Conservation (phyloP, 192 early-diverging fungal genomes). For the Coemansia sp. region DNA sequence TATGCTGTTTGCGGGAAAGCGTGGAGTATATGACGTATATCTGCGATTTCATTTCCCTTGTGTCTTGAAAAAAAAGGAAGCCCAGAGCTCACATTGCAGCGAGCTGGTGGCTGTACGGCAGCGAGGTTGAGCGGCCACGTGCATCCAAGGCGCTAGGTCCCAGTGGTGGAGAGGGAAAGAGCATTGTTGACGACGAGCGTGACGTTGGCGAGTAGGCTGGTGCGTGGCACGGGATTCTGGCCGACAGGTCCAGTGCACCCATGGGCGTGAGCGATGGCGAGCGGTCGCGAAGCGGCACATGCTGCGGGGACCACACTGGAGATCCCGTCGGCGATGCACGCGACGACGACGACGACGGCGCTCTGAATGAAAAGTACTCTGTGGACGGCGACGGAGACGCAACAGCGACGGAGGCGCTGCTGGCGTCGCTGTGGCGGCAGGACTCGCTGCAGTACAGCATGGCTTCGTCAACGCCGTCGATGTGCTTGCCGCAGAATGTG, state of each 20-base stretch:
- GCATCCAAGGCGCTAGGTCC: constrained; percentile 39
- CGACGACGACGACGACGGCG: constrained; percentile 10
- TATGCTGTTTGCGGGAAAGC: too few relatives aligned
- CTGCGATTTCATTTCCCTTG: neutral
- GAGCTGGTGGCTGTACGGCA: constrained; percentile 46
- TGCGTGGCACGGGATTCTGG: constrained; percentile 44
- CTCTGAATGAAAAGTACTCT: constrained; percentile 36
- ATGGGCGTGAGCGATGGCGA: constrained; percentile 50
- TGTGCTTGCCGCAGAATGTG: constrained; percentile 53
- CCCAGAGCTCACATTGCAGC: constrained; percentile 29
- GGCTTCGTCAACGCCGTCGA: constrained; percentile 46
- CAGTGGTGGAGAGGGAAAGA: constrained; percentile 29
- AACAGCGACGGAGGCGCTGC: neutral
- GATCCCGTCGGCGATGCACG: constrained; percentile 26
- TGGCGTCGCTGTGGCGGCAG: constrained; percentile 35
- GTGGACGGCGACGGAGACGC: constrained; percentile 17
- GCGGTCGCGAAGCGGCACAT: constrained; percentile 29
- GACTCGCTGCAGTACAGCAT: constrained; percentile 45
- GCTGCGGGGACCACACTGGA: constrained; percentile 26
- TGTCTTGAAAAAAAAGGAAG: neutral
- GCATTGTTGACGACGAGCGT: constrained; percentile 22
- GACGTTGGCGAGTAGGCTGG: constrained; percentile 46
- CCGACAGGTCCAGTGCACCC: constrained; percentile 42
- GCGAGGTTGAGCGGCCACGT: constrained; percentile 37
- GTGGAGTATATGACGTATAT: neutral